phyloP scores from a whole-genome alignment of 352 stramenopile species.

The Phytophthora multivora region DNA sequence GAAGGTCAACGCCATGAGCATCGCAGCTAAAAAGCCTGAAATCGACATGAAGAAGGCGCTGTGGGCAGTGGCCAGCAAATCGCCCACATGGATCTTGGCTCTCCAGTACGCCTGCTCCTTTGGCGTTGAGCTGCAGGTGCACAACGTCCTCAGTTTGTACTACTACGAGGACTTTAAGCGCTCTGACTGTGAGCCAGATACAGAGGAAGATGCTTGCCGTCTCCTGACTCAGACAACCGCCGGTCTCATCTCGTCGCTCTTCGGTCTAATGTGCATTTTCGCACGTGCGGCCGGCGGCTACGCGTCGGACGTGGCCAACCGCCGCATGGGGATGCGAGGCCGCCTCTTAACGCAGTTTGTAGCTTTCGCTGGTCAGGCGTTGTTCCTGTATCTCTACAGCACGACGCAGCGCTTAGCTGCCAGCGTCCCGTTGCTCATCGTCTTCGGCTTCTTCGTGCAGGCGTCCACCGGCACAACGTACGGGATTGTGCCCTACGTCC shows the following conservation, averaged over 20 bases:
- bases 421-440: slow-evolving; percentile 76
- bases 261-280: slow-evolving; percentile 94
- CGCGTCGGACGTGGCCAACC: slow-evolving; percentile 84
- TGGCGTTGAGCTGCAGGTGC: slow-evolving; percentile 94
- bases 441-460: slow-evolving; percentile 85
- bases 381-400: slow-evolving; percentile 86
- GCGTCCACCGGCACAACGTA: slow-evolving; percentile 45
- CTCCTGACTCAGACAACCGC: slow-evolving; percentile 36
- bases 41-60: slow-evolving; percentile 36
- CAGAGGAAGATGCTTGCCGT: slow-evolving; percentile 31
- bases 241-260: slow-evolving; percentile 87
- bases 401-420: slow-evolving; percentile 36
- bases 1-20: slow-evolving; percentile 16
- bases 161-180: slow-evolving; percentile 90
- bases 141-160: slow-evolving; percentile 92
- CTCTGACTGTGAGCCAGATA: slow-evolving; percentile 42
- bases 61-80: slow-evolving; percentile 43
- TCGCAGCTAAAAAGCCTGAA: slow-evolving; percentile 13
- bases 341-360: slow-evolving; percentile 83
- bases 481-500: slow-evolving; percentile 56
- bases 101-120: slow-evolving; percentile 95
- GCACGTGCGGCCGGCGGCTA: slow-evolving; percentile 84
- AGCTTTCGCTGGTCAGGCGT: slow-evolving; percentile 67
- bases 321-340: slow-evolving; percentile 85
- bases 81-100: slow-evolving; percentile 90